Evolutionary conservation across 108 stramenopile species (phyloP), one percentile per base, ranked within the genome.

Genomic region (Bacterosira constricta): DNA sequence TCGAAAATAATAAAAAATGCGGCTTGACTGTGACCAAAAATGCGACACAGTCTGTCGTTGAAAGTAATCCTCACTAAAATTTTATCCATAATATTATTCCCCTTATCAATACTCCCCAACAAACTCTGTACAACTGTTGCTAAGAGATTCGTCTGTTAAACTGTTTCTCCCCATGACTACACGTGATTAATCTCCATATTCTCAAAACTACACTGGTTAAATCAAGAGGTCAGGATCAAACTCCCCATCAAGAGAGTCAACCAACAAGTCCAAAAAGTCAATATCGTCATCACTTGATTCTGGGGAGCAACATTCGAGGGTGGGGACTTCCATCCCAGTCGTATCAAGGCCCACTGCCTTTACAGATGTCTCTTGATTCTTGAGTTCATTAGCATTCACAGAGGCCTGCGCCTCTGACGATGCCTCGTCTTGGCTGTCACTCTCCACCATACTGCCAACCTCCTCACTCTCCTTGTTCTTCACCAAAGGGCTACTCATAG

Each of bases 231-330:
- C 39, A 4, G 45, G 63, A 35, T 78, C 69, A 34, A 78, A 78
- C n/a, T 78, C 77, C 1, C 12, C 68, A 51, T 70, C 77, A 6
- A 78, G 35, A 1, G 63, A 65, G 41, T 78, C 68, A 1, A 56
- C 77, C 68, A 78, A 64, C 12, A 78, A 47, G 49, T 78, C 77
- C 55, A 78, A 45, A 11, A 78, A 65, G 13, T 69, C 73, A 30
- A 37, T 63, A 7, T 70, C 77, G 34, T 65, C 77, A 26, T 59
- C 58, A 8, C 41, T 41, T 2, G 45, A 63, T 30, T 63, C 63
- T 8, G 63, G 21, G 45, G n/a, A 21, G 46, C 46, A 31, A 15
- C 15, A 15, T 34, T 30, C 63, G 18, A 29, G 4, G 8, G 45
- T 30, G 29, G 63, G 13, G 30, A 34, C 20, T 2, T 34, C 63